Evolutionary conservation across 805 yeast genomes (phyloP).

Genomic region (Hanseniaspora hatyaiensis): DNA sequence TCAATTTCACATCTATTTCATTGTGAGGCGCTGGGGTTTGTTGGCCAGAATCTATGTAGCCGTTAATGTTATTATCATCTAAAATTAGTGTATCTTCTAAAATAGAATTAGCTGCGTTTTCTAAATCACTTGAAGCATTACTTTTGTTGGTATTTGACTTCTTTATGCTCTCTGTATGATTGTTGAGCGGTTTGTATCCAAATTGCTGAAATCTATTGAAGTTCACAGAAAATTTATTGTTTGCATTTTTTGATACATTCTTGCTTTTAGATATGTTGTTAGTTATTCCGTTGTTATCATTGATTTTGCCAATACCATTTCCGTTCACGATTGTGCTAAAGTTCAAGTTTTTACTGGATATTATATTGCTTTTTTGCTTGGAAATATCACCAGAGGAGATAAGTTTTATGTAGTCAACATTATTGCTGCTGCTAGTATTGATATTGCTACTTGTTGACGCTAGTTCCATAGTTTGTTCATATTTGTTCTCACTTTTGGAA

Average conservation of each 20-base stretch:
- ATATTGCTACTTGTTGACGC: too few relatives aligned
- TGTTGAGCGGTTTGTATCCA: neutral
- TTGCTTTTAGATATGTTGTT: neutral
- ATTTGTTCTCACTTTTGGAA: slow-evolving; percentile 23
- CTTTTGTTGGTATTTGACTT: neutral
- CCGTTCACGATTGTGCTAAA: neutral
- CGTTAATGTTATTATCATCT: neutral
- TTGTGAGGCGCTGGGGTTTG: too few relatives aligned
- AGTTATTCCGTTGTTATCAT: neutral
- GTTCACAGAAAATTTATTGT: slow-evolving; percentile 4
- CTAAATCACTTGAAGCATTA: too few relatives aligned
- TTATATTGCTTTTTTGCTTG: neutral
- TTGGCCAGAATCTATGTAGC: too few relatives aligned
- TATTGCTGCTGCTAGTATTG: too few relatives aligned
- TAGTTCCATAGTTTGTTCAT: too few relatives aligned
- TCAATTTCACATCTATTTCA: slow-evolving; percentile 1
- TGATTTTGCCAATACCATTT: neutral
- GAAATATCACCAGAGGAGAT: too few relatives aligned
- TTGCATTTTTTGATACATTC: neutral
- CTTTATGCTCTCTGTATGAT: neutral
- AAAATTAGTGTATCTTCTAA: too few relatives aligned
- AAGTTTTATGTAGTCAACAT: too few relatives aligned
- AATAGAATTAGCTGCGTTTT: too few relatives aligned
- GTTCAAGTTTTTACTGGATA: neutral
- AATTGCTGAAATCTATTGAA: slow-evolving; percentile 11